Conservation (phyloP, 2,329 filamentous ascomycete genomes). For the Thielaviopsis euricoi region DNA sequence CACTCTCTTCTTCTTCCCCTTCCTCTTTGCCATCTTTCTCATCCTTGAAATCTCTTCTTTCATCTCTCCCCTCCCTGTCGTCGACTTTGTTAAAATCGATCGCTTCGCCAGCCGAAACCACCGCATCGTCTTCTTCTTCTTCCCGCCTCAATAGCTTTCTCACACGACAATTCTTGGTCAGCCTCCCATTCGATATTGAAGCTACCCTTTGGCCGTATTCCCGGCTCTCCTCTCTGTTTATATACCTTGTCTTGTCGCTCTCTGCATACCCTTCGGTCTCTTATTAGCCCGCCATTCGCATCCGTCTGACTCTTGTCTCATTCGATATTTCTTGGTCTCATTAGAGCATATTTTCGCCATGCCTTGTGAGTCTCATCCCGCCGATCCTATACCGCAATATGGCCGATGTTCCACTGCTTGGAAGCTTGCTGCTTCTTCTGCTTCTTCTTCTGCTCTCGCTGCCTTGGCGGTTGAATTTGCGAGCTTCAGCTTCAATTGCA, state of each 20-base stretch:
- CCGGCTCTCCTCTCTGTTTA: not conserved
- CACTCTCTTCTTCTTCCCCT: not conserved
- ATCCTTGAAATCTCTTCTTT: not conserved
- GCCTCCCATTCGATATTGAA: no score
- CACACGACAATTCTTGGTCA: no score
- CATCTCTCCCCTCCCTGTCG: no score
- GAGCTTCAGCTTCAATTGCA: not conserved
- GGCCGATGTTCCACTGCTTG: not conserved
- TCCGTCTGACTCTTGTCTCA: not conserved
- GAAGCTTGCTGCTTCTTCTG: constrained; percentile 9
- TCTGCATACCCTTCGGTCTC: not conserved
- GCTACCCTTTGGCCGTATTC: not conserved
- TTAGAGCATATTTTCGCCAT: constrained; percentile 13
- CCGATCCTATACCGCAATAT: not conserved
- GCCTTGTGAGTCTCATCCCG: constrained; percentile 21
- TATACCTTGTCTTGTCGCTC: not conserved
- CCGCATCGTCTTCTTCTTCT: no score
- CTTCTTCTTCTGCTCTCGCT: not conserved
- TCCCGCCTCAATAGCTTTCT: no score
- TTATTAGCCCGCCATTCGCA: not conserved
- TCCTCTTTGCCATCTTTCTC: not conserved
- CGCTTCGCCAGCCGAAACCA: not conserved
- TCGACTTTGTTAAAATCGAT: not conserved
- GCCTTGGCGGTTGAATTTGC: not conserved
- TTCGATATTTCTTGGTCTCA: not conserved